These are phyloP conservation scores for Pleurostoma richardsiae DNA, from an alignment of 2,329 filamentous ascomycete genomes.

Conservation along the genomic window DNA sequence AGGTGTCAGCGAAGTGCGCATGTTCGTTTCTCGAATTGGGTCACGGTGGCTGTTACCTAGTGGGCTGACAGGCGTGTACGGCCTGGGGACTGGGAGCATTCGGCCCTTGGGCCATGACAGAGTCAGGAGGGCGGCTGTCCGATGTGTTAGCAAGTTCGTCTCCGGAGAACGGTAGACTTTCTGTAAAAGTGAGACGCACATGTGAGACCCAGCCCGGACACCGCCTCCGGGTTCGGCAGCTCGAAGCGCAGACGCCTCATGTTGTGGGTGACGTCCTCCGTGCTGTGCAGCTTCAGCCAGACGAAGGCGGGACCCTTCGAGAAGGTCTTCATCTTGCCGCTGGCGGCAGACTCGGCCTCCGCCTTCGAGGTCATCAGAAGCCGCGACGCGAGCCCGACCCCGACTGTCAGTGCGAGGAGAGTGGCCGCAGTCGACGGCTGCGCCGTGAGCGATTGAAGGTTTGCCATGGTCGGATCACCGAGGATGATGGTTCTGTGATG, in stretches of 20 bases:
- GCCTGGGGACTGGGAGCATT: conserved; percentile 55
- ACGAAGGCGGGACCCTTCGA: conserved; percentile 31
- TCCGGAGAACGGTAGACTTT: background rate
- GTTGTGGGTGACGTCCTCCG: conserved; percentile 51
- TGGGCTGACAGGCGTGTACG: conserved; percentile 58
- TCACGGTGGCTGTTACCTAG: too few relatives aligned
- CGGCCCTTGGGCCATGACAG: conserved; percentile 51
- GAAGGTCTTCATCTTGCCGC: too few relatives aligned
- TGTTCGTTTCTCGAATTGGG: too few relatives aligned
- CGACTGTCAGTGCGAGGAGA: too few relatives aligned
- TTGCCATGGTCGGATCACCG: too few relatives aligned
- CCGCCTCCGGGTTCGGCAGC: conserved; percentile 38
- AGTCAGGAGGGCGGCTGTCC: conserved; percentile 50
- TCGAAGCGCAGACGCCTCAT: conserved; percentile 54
- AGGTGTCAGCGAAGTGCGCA: too few relatives aligned
- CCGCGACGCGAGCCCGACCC: too few relatives aligned
- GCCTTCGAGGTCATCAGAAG: too few relatives aligned
- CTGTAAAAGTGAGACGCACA: conserved; percentile 25
- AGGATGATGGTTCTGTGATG: too few relatives aligned
- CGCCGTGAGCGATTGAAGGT: too few relatives aligned
- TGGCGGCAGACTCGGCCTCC: too few relatives aligned
- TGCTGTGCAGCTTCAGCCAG: conserved; percentile 43
- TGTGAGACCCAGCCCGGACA: conserved; percentile 44
- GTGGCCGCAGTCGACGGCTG: too few relatives aligned
- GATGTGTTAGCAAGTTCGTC: background rate